Percentiles rank a stretch among this genome's conserved stretches.
Conservation (phyloP, 148 eudicot species). For the Persicaria maculosa region DNA sequence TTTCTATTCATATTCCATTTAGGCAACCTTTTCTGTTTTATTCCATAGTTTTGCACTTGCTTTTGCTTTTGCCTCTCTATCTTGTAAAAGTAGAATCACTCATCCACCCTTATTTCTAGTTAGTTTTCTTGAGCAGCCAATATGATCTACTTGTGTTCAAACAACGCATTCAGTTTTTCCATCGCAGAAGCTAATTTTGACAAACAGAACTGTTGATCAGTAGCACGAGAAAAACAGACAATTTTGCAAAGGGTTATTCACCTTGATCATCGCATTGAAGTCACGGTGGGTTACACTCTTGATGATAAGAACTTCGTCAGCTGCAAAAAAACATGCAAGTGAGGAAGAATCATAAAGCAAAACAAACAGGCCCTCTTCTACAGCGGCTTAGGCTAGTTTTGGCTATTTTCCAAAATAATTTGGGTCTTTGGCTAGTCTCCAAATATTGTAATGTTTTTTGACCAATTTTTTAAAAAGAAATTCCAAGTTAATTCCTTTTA, state of each 20-base stretch:
- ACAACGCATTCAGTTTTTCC: not conserved
- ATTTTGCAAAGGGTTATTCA: conserved; percentile 21
- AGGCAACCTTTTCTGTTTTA: not conserved
- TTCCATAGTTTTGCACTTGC: not conserved
- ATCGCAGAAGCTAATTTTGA: not conserved
- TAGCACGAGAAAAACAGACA: not conserved
- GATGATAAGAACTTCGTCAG: conserved; percentile 84
- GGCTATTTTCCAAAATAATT: too few relatives aligned
- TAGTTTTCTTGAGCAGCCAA: not conserved
- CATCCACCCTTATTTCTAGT: not conserved
- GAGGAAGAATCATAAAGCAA: conserved; percentile 2
- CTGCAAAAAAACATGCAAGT: conserved; percentile 36
- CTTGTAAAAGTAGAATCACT: not conserved
- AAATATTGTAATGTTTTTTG: too few relatives aligned
- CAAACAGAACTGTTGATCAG: not conserved
- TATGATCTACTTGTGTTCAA: not conserved
- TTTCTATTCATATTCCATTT: not conserved
- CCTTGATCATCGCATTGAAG: conserved; percentile 95
- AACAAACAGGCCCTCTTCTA: not conserved
- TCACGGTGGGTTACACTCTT: conserved; percentile 90
- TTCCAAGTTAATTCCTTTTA: too few relatives aligned
- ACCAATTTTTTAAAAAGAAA: too few relatives aligned
- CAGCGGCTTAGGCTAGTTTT: too few relatives aligned
- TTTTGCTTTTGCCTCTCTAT: not conserved
- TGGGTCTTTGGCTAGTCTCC: too few relatives aligned